Evolutionary conservation across 2,329 filamentous ascomycete genomes (phyloP).

Genomic region (Colletotrichum somersetense): DNA sequence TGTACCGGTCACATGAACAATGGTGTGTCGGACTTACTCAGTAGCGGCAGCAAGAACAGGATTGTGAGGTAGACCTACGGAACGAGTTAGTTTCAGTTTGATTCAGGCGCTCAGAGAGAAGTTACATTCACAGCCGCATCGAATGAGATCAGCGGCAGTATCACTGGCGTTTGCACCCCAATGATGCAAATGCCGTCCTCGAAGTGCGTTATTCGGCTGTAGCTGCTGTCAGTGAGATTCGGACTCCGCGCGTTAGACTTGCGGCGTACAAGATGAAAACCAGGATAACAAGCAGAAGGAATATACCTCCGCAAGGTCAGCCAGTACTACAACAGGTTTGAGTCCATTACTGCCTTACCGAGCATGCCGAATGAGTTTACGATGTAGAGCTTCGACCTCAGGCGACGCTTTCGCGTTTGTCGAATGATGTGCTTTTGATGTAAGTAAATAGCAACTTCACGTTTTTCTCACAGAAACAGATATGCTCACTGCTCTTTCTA

Average conservation of each 20-base stretch:
- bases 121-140: slow-evolving; percentile 33
- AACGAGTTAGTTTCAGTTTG: not conserved
- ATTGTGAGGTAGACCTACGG: slow-evolving; percentile 32
- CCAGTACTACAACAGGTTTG: rapidly evolving
- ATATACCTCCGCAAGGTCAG: slow-evolving; percentile 13
- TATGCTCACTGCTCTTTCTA: slow-evolving; percentile 30
- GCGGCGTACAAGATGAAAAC: slow-evolving; percentile 33
- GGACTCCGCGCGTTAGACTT: rapidly evolving
- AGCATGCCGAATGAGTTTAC: slow-evolving; percentile 36
- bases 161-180: slow-evolving; percentile 7
- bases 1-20: too few relatives aligned
- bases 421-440: slow-evolving; percentile 28
- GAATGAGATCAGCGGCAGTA: slow-evolving; percentile 29
- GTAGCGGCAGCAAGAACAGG: slow-evolving; percentile 27
- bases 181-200: slow-evolving; percentile 25
- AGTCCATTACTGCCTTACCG: not conserved
- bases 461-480: not conserved
- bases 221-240: not conserved
- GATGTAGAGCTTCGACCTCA: slow-evolving; percentile 31
- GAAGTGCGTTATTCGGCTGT: slow-evolving; percentile 26
- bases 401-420: slow-evolving; percentile 26
- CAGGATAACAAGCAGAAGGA: slow-evolving; percentile 32
- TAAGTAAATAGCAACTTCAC: not conserved
- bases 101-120: rapidly evolving
- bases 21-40: slow-evolving; percentile 1